Base-by-base conservation (phyloP, 345 rosid genomes). In the Salix arbutifolia region DNA sequence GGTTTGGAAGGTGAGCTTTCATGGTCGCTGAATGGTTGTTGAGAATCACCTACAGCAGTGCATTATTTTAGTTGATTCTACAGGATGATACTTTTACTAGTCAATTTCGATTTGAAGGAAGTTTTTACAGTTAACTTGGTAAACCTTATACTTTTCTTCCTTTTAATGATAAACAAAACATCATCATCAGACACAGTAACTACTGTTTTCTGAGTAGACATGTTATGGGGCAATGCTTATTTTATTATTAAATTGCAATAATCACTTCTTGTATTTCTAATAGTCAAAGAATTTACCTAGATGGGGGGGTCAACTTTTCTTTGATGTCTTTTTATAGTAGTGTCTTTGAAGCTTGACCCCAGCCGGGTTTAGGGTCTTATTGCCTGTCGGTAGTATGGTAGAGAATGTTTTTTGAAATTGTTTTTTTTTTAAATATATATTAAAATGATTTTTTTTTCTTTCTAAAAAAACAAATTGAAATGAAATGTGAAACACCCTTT, bases 1-100 rank as follows among this genome's bases (percentile, higher is more conserved):
- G 79, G 61, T 82, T 56, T 82, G 84, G 84, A 82, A 82, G 84
- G 84, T 82, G 52, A 73, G 66, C 4, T n/a, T 23, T 74, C n/a
- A 19, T 46, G 17, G 72, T 75, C 35, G 31, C 8, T 46, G 35
- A 31, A 50, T 65, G 25, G 70, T 31, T 30, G 37, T 56, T 73
- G 62, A 23, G 40, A 31, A 21, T n/a, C 17, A 3, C 8, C 26
- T 40, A 23, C 52, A 37, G 46, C 23, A 11, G 28, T n/a, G 52
- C 9, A n/a, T 13, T 68, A 23, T n/a, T 17, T 23, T 5, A 68
- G 4, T 40, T 25, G 31, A 8, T 18, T 67, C 17, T 17, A 6
- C 53, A 50, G 16, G 2, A 6, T 10, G 48, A 21, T 21, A 3
- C 16, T 65, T 23, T 11, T 31, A 21, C 42, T 33, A 14, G 52